Base-by-base conservation (phyloP, 345 rosid species). In the Aurinia saxatilis region DNA sequence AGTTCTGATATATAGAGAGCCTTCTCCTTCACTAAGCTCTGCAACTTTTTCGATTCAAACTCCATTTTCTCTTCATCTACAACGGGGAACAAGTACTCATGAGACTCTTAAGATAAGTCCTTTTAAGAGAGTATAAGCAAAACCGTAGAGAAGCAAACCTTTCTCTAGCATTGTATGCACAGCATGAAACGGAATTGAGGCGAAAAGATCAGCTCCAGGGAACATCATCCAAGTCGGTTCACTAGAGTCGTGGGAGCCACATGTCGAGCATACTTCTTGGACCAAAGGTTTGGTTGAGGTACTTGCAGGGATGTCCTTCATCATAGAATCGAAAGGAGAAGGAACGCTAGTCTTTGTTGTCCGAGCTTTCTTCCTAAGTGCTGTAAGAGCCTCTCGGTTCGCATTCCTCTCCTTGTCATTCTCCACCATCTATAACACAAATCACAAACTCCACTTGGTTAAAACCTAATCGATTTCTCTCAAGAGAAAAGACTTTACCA, bases 171-270 rank as follows among this genome's bases (percentile, higher is more conserved):
- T 67, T 25, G 82, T 75, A 75, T 84, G 99, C 72, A 82, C 86
- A 42, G 83, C 97, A 67, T 90, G 90, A 76, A 87, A 86, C 14
- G 95, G 89, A 37, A 82, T 63, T 10, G 81, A 74, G 5, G 88
- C 82, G 65, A 95, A 90, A 44, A 81, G 67, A 70, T 90, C 97
- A 49, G 87, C 65, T 55, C 95, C 92, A 1, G 86, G 89, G 27
- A 86, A 79, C 82, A 83, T 74, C 91, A 88, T 86, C 97, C 96
- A 90, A 0, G 84, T 88, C 19, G 39, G 74, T 76, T 90, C 95
- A 59, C 66, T 75, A 0, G 86, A 48, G 60, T 86, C 82, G 53
- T 90, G 91, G 30, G 73, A 76, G 38, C 95, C 98, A 55, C 96
- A 95, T 1, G 90, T 82, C 29, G 81, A 50, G 57, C 96, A 90